Base-by-base conservation (phyloP, 805 yeast species). In the Metschnikowia proteae region DNA sequence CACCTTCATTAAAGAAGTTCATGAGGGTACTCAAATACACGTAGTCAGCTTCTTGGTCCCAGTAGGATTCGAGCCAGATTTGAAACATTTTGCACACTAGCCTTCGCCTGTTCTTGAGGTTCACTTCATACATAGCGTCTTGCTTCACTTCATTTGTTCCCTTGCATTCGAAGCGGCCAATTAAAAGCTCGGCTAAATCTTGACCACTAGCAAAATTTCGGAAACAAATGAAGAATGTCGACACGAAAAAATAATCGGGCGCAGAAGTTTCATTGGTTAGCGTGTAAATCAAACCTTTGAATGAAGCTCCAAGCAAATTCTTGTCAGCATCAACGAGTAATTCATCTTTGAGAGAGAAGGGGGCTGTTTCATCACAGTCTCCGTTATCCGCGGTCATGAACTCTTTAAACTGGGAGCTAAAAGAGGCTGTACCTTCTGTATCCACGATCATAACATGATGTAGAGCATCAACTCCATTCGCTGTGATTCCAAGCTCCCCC, bases 11-110 rank as follows among this genome's bases (percentile, higher is more conserved):
- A 60, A 88, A 83, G 61, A 89, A 86, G 59, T 86, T 86, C 39
- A 86, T 76, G 59, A 89, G 68, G 0, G 88, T 84, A 9, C 94
- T 81, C 40, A 90, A 67, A 35, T 83, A 70, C 26, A 65, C 67
- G 52, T 78, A 79, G 63, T 90, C 96, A 5, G 66, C 47, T 38
- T 76, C 73, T 42, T 78, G 80, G 53, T 83, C 80, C 97, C 97
- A 92, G 62, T 86, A 90, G 45, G 94, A 84, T 64, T 89, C 96
- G 64, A 92, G 68, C 99, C 99, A 92, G 32, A 80, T 71, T 62
- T 82, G 86, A 61, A 90, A 80, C 63, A 85, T 74, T 54, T 79
- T 80, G 55, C 84, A 81, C 35, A 89, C 82, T 41, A 85, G 66
- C 52, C 81, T 80, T 60, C 92, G 71, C 62, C 94, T 76, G 53